A percentile compares a stretch with the other conserved stretches of the same genome.
Conservation (phyloP, 192 early-diverging fungal species). For the Coemansia sp. region DNA sequence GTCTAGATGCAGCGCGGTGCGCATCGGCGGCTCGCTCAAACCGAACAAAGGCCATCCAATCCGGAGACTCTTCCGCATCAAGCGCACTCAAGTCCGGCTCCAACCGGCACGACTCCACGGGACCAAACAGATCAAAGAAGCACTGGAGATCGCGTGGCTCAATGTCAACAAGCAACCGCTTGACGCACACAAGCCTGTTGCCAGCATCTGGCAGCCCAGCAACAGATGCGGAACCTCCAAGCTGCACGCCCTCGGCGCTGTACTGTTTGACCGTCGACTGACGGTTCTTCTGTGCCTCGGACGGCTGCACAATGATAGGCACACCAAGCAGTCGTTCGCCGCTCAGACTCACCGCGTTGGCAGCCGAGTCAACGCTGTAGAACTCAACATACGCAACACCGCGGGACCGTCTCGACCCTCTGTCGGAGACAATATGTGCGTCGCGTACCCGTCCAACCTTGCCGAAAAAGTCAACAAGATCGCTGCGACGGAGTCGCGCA, state of each 20-base stretch:
- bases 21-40: slow-evolving; percentile 72
- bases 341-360: slow-evolving; percentile 79
- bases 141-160: slow-evolving; percentile 73
- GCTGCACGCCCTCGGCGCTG: slow-evolving; percentile 22
- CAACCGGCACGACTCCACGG: slow-evolving; percentile 79
- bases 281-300: slow-evolving; percentile 93
- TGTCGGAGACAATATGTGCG: slow-evolving; percentile 84
- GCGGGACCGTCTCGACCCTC: slow-evolving; percentile 79
- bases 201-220: background rate
- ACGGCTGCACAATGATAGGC: slow-evolving; percentile 90
- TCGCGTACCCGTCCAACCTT: slow-evolving; percentile 83
- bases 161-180: slow-evolving; percentile 64
- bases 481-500: slow-evolving; percentile 69
- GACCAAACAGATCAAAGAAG: slow-evolving; percentile 84
- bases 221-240: slow-evolving; percentile 1
- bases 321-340: slow-evolving; percentile 88
- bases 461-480: slow-evolving; percentile 88
- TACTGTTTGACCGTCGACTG: slow-evolving; percentile 56
- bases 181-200: slow-evolving; percentile 63
- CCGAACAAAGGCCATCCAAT: slow-evolving; percentile 64
- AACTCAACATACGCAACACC: slow-evolving; percentile 98
- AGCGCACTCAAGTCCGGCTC: slow-evolving; percentile 68
- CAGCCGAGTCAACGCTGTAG: slow-evolving; percentile 81
- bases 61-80: slow-evolving; percentile 71
- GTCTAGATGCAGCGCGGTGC: slow-evolving; percentile 72